Evolutionary conservation across 2,329 filamentous ascomycete genomes (phyloP).

Genomic region (Tolypocladium capitatum): DNA sequence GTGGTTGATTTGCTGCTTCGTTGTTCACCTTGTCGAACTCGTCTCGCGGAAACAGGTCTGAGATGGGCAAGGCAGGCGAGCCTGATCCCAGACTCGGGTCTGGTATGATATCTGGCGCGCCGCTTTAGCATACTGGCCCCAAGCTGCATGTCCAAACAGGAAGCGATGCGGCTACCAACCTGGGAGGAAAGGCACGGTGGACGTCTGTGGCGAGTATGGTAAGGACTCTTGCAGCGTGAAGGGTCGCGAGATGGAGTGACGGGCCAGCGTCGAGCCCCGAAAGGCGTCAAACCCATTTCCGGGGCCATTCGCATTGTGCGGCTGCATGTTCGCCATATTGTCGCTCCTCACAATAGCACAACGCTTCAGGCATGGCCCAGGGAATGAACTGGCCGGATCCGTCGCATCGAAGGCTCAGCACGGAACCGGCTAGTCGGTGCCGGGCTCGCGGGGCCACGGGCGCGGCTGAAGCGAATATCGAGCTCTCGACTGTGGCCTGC

Average conservation of each 20-base stretch:
- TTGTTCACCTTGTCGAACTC: constrained; percentile 57
- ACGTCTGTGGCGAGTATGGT: constrained; percentile 71
- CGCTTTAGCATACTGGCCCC: background rate
- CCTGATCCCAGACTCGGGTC: constrained; percentile 46
- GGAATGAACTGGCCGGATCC: constrained; percentile 13
- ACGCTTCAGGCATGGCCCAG: constrained; percentile 17
- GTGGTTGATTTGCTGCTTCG: constrained; percentile 46
- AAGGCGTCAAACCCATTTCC: constrained; percentile 20
- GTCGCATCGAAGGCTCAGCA: constrained; percentile 12
- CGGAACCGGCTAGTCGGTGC: constrained; percentile 1
- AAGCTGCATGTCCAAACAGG: background rate
- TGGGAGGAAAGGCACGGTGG: constrained; percentile 64
- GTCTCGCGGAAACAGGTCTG: constrained; percentile 35
- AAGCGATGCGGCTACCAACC: constrained; percentile 31
- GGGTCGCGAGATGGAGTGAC: constrained; percentile 24
- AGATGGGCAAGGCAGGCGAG: constrained; percentile 36
- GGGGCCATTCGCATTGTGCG: constrained; percentile 15
- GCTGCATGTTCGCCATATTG: constrained; percentile 18
- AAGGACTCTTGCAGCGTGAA: constrained; percentile 62
- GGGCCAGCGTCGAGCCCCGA: constrained; percentile 10
- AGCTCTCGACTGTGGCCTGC: background rate
- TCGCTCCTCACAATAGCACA: constrained; percentile 12
- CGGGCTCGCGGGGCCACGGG: background rate
- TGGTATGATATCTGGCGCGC: constrained; percentile 46
- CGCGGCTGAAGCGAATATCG: background rate